Base-by-base conservation (phyloP, 441 rosid species). In the Theobroma grandiflorum region DNA sequence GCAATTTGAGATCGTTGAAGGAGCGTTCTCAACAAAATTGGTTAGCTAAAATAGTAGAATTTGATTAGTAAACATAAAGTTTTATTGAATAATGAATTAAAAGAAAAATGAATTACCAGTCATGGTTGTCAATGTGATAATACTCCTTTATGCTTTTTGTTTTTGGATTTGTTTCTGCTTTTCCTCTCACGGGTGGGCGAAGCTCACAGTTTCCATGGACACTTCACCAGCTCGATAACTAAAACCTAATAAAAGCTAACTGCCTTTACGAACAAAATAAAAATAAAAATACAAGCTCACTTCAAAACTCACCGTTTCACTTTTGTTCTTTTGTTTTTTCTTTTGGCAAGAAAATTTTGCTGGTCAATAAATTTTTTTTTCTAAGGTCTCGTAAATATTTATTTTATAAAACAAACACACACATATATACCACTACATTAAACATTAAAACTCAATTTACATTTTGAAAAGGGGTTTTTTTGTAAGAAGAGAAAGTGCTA, bases 71-170 rank as follows among this genome's bases (percentile, higher is more conserved):
- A 58, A 57, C 12, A 7, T 5, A 2, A 72, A 72, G 1, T 5
- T 55, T 55, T 3, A 57, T n/a, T 59, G 10, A 38, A 38, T 5
- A 73, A 38, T n/a, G 63, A 57, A 40, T 57, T 73, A 6, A 57
- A 72, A n/a, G 5, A 15, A 15, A 53, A 8, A n/a, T 1, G 12
- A 64, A 33, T 20, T 76, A 76, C 79, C 79, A 18, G 79, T 76
- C 79, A 76, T 76, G 71, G 31, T 49, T 45, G 69, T 47, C 37
- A 63, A 62, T 15, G 42, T 45, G 62, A 74, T 10, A 20, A 40
- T 58, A 12, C 2, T 57, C 38, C 50, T 72, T 37, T 33, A 12
- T 59, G 78, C 58, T 18, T 64, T 58, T 61, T 10, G 8, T 9
- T 73, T 55, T 40, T 43, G 42, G 37, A 42, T 75, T 61, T 31